Conservation (phyloP, 106 monocot species). For the Vanilla planifolia region DNA sequence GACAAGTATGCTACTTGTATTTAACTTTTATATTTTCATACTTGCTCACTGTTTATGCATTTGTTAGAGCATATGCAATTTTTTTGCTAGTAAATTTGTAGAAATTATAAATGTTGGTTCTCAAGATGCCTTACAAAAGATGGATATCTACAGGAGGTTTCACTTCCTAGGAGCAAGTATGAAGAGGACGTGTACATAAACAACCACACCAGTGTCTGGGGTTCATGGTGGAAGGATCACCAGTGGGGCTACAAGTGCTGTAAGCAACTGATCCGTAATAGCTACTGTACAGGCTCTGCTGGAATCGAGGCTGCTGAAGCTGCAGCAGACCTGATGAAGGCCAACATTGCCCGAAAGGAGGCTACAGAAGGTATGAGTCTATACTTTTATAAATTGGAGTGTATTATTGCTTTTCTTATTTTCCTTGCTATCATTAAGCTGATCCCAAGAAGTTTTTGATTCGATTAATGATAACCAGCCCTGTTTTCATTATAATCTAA, state of each 20-base stretch:
- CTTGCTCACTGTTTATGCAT: no score
- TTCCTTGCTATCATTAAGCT: neutral
- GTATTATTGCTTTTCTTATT: neutral
- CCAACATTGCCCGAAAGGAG: conserved; percentile 79
- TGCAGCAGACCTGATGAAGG: conserved; percentile 73
- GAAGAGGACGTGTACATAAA: conserved; percentile 88
- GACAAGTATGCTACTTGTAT: conserved; percentile 44
- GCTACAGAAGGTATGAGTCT: conserved; percentile 51
- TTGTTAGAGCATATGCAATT: neutral
- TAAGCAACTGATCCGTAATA: conserved; percentile 70
- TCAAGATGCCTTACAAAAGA: neutral
- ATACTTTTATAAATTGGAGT: no score
- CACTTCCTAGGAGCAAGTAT: conserved; percentile 86
- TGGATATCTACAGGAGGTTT: conserved; percentile 37
- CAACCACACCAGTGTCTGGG: conserved; percentile 91
- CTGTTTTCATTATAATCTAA: no score
- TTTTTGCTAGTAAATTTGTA: neutral
- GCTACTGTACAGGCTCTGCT: conserved; percentile 89
- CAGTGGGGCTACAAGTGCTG: conserved; percentile 97
- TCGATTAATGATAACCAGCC: no score
- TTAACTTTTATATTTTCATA: neutral
- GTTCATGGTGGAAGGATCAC: conserved; percentile 98
- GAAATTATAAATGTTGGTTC: no score
- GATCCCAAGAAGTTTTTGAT: no score
- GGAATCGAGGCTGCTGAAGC: conserved; percentile 99